Evolutionary conservation across 2,329 filamentous ascomycete genomes (phyloP).

Genomic region (Incumbomyces delicatus): DNA sequence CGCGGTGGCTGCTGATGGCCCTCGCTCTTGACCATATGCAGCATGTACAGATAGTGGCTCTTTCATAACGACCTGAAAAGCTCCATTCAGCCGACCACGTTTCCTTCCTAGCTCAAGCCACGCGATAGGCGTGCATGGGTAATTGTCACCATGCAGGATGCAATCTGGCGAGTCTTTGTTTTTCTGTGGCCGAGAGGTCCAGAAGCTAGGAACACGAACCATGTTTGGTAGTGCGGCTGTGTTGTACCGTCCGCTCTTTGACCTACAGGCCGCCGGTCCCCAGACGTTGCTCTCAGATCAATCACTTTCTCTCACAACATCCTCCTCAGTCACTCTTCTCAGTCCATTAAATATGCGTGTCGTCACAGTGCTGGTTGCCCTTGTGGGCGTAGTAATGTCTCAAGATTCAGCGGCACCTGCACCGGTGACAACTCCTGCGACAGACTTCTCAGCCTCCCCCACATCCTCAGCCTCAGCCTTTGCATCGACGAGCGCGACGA

Average conservation of each 20-base stretch:
- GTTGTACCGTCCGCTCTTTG: too few species aligned
- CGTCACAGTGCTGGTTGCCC: neutral
- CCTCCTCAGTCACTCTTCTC: neutral
- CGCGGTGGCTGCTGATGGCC: neutral
- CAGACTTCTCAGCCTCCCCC: too few species aligned
- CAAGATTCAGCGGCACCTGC: neutral
- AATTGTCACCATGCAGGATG: neutral
- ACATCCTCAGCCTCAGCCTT: too few species aligned
- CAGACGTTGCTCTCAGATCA: neutral
- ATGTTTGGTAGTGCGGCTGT: too few species aligned
- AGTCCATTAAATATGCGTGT: neutral
- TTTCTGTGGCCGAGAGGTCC: neutral
- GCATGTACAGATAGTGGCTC: neutral
- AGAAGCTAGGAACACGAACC: neutral
- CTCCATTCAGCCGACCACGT: neutral
- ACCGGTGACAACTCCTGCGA: neutral
- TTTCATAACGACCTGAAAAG: neutral
- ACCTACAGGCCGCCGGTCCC: neutral
- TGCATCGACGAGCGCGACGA: slow-evolving; percentile 5
- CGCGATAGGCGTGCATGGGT: too few species aligned
- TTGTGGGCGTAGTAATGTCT: neutral
- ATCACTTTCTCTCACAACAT: neutral
- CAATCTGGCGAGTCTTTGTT: neutral
- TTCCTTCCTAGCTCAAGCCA: too few species aligned
- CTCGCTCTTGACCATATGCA: neutral